These are phyloP conservation scores for Tolypocladium sp. DNA, from an alignment of 2,329 filamentous ascomycete species.

Conservation along the genomic window DNA sequence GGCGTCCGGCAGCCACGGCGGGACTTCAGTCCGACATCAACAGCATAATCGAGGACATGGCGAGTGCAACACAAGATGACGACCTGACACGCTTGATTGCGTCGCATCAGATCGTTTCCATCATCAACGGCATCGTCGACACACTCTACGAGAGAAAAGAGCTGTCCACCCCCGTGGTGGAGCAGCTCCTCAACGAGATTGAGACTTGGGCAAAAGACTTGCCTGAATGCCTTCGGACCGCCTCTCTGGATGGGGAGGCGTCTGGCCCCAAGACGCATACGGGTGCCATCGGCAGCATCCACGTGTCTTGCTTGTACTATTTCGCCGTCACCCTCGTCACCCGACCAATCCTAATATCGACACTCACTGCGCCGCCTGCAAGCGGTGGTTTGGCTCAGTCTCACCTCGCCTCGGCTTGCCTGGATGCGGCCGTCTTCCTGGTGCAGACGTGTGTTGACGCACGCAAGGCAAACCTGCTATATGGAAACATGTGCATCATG, in stretches of 20 bases:
- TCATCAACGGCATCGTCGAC: conserved; percentile 34
- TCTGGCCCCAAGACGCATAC: conserved; percentile 9
- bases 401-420: conserved; percentile 40
- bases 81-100: conserved; percentile 21
- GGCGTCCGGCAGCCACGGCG: conserved; percentile 25
- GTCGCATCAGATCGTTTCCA: conserved; percentile 30
- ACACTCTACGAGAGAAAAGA: conserved; percentile 30
- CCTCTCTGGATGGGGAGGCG: conserved; percentile 7
- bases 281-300: conserved; percentile 37
- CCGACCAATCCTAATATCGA: conserved; percentile 43
- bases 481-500: conserved; percentile 49
- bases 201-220: conserved; percentile 35
- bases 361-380: conserved; percentile 29
- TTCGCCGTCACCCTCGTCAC: conserved; percentile 49
- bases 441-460: conserved; percentile 44
- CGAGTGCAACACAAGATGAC: conserved; percentile 5
- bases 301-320: conserved; percentile 49
- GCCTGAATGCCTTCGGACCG: conserved; percentile 22
- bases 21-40: conserved; percentile 17
- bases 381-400: conserved; percentile 15
- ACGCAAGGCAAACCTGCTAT: conserved; percentile 30
- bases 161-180: conserved; percentile 20
- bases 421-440: conserved; percentile 46
- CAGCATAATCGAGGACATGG: conserved; percentile 11
- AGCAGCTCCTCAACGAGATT: conserved; percentile 30